Percentiles rank a stretch among this genome's conserved stretches.
These are phyloP conservation scores for Yueomyces sp. DNA, from an alignment of 1,139 yeast genomes.

Conservation along the genomic window DNA sequence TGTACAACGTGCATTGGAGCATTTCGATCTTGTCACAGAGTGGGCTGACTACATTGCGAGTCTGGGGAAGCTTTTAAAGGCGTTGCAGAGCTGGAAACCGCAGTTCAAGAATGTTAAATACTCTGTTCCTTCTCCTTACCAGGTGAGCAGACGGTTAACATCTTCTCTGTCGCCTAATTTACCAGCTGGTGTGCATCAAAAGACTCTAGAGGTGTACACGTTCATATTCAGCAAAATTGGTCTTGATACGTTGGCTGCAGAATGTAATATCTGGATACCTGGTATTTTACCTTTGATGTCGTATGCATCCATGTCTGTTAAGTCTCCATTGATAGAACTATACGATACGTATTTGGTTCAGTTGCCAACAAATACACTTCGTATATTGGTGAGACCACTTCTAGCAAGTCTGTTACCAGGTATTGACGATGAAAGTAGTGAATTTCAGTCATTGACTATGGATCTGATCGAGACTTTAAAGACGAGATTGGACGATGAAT, in stretches of 20 bases:
- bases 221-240: slow-evolving; percentile 54
- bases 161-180: slow-evolving; percentile 61
- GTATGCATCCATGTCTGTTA: slow-evolving; percentile 79
- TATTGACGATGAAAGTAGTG: slow-evolving; percentile 84
- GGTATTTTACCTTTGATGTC: slow-evolving; percentile 79
- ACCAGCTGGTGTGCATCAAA: slow-evolving; percentile 94
- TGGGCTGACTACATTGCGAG: slow-evolving; percentile 99
- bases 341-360: slow-evolving; percentile 45
- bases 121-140: slow-evolving; percentile 31
- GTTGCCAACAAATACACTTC: slow-evolving; percentile 36
- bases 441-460: slow-evolving; percentile 53
- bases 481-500: slow-evolving; percentile 47
- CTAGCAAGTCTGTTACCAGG: slow-evolving; percentile 72
- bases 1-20: slow-evolving; percentile 59
- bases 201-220: slow-evolving; percentile 66
- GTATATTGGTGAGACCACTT: slow-evolving; percentile 52
- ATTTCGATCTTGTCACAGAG: slow-evolving; percentile 81
- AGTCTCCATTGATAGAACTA: slow-evolving; percentile 57
- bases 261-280: slow-evolving; percentile 68
- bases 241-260: slow-evolving; percentile 35
- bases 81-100: slow-evolving; percentile 50
- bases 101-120: slow-evolving; percentile 38
- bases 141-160: slow-evolving; percentile 24
- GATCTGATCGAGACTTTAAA: slow-evolving; percentile 50
- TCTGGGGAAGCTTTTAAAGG: slow-evolving; percentile 63